Evolutionary conservation across 2,329 filamentous ascomycete genomes (phyloP), one percentile per base, ranked within the genome.

Genomic region (Sarocladium strictum): DNA sequence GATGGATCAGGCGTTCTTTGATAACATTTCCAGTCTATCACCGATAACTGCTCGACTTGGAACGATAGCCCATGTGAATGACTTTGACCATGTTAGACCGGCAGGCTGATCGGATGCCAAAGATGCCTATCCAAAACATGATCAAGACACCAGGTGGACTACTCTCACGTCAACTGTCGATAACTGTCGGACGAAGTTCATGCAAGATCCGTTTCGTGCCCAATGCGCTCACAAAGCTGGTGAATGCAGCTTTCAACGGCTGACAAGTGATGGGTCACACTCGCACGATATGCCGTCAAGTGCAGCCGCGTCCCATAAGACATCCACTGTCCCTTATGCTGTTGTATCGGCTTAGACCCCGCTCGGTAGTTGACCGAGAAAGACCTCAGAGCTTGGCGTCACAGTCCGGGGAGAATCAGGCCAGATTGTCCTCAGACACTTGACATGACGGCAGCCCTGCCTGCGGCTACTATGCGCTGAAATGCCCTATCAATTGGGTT

Each of bases 31-130:
- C 3, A 58, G 58, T 6, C 54, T 64, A 12, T 57, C 63, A 53
- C 61, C 62, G 19, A 56, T 64, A 33, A 64, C 59, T 35, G 61
- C 60, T 37, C 56, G 60, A 27, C 58, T 64, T 6, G 62, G 59
- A 14, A 60, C 58, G 10, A 60, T 61, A 11, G 35, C 32, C 17
- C 40, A 56, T 5, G 41, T 47, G 19, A 27, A 40, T 9, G 29
- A 32, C n/a, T 51, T 51, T 15, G 47, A 35, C 4, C 47, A 32
- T 11, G 24, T 35, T 6, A 11, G 27, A 15, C 26, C 26, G 3
- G n/a, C 26, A 14, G 47, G 47, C 26, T 51, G 47, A 51, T 29
- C 43, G 17, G 38, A 38, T 38, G 35, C 35, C 35, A 5, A 38
- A 38, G n/a, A n/a, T n/a, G n/a, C n/a, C n/a, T n/a, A n/a, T n/a